Conservation (phyloP, 306 rosid genomes). For the Castanea mollissima region DNA sequence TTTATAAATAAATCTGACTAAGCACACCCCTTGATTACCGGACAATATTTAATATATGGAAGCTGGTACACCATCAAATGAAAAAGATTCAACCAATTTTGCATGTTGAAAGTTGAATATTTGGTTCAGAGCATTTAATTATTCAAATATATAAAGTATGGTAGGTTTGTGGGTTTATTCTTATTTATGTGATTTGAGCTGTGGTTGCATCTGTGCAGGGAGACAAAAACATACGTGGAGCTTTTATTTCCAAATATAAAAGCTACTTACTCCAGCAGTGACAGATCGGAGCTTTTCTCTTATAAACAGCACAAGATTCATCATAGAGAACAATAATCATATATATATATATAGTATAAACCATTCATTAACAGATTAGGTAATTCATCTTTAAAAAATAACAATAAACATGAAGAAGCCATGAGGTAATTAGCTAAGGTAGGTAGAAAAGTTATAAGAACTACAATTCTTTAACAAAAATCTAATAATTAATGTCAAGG, state of each 20-base stretch:
- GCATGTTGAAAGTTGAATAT: neutral
- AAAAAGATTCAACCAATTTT: neutral
- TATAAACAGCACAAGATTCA: neutral
- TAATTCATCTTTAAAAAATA: neutral
- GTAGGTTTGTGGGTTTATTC: neutral
- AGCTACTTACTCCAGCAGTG: constrained; percentile 1
- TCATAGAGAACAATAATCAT: neutral
- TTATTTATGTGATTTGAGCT: neutral
- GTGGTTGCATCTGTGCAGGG: neutral
- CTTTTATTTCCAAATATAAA: neutral
- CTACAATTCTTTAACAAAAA: neutral
- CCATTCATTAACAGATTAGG: neutral
- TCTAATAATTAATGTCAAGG: neutral
- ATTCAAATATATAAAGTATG: neutral
- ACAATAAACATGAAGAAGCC: neutral
- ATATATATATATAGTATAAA: neutral
- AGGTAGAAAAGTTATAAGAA: neutral
- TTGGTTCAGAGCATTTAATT: neutral
- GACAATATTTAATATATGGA: neutral
- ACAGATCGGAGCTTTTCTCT: neutral
- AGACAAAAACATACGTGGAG: neutral
- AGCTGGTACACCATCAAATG: neutral
- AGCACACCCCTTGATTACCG: neutral
- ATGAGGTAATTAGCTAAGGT: neutral
- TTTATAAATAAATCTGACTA: neutral